Evolutionary conservation across 345 rosid genomes (phyloP), one percentile per base, ranked within the genome.

Genomic region (Lepidium africanum): DNA sequence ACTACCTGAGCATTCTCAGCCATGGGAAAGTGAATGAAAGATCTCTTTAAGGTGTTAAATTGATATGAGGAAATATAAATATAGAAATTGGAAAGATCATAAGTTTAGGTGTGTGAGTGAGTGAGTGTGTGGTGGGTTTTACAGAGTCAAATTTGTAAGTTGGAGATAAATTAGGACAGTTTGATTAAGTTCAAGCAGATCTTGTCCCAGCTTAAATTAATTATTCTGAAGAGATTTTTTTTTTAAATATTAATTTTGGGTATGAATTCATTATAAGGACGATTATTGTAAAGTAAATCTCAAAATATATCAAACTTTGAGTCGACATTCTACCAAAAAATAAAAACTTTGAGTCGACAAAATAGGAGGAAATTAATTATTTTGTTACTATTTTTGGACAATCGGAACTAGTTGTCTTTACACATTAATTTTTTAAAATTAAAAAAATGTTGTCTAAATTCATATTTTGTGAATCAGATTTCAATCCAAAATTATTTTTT

Each of bases 81-180:
- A 65, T 50, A 66, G 27, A 67, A 50, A 51, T 9, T 15, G 37
- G 12, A 59, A 19, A 50, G 41, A 39, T 54, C 7, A 70, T 33
- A 66, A 42, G 35, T 33, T 33, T 41, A 59, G 45, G 23, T 17
- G 58, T 46, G 21, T 55, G 38, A n/a, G 76, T 50, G 27, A 72
- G 60, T 73, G 60, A 57, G 71, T 65, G 66, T 73, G 77, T 73
- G 72, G 72, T 65, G 67, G 67, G 56, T 58, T 73, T 73, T 73
- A 58, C 72, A 73, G 39, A 73, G 77, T 73, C 77, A 66, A 73
- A 71, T 49, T 4, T 50, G 39, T 58, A 73, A 59, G 77, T 65
- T 73, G 48, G 72, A 65, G 67, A 73, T 10, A 59, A 73, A 19
- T 41, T 17, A 43, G 67, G 66, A 65, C 59, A 56, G 14, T 57